Evolutionary conservation across 2,329 filamentous ascomycete species (phyloP).

Genomic region (Pseudogymnoascus verrucosus): DNA sequence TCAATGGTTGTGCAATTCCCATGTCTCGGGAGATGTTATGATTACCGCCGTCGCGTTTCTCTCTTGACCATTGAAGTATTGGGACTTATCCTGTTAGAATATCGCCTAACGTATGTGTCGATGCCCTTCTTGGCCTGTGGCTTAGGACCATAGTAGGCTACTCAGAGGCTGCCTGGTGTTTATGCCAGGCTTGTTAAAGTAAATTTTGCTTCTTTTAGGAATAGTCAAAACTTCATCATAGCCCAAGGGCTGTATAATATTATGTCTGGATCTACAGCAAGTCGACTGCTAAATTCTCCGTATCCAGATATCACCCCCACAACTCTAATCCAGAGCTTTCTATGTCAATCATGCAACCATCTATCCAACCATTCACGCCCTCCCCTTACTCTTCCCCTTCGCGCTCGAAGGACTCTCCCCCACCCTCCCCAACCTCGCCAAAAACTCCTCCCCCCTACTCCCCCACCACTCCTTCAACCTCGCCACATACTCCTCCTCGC

Average conservation of each 20-base stretch:
- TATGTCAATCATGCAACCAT: not conserved
- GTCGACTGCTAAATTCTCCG: not conserved
- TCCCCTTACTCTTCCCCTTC: not conserved
- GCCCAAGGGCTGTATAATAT: not conserved
- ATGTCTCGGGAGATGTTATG: no score
- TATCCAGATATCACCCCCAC: not conserved
- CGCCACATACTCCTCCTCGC: constrained; percentile 42
- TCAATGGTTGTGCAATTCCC: no score
- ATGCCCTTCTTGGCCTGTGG: no score
- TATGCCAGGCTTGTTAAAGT: not conserved
- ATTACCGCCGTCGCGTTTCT: no score
- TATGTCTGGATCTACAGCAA: not conserved
- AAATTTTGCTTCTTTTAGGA: not conserved
- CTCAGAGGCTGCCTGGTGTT: not conserved
- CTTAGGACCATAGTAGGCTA: no score
- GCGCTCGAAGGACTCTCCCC: not conserved
- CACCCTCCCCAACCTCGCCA: not conserved
- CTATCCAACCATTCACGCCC: not conserved
- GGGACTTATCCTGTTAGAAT: no score
- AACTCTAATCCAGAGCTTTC: not conserved
- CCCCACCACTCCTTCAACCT: constrained; percentile 40
- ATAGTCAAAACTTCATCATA: not conserved
- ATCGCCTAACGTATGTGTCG: no score
- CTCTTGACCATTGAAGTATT: no score
- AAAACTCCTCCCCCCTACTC: not conserved